phyloP scores from a whole-genome alignment of 495 filamentous ascomycete genomes.

The Talaromyces nanjingensis region DNA sequence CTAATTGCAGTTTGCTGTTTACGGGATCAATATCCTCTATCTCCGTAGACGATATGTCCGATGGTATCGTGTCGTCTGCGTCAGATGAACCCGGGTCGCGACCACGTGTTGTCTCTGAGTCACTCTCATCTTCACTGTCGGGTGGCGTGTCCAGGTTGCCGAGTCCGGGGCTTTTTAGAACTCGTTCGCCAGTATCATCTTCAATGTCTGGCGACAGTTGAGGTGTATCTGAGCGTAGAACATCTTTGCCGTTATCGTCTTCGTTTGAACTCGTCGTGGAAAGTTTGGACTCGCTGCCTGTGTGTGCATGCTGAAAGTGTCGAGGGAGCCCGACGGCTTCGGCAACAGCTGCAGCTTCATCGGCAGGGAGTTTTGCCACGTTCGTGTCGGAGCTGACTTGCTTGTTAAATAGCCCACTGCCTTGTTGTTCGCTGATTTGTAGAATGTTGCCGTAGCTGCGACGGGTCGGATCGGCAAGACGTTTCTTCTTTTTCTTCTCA shows the following conservation, averaged over 20 bases:
- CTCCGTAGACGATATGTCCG: constrained; percentile 6
- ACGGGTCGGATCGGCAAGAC: constrained; percentile 68
- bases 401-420: constrained; percentile 49
- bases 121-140: constrained; percentile 38
- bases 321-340: constrained; percentile 59
- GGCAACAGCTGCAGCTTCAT: constrained; percentile 66
- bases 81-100: background rate
- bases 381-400: constrained; percentile 37
- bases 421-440: constrained; percentile 46
- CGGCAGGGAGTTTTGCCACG: constrained; percentile 39
- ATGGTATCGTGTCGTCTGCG: background rate
- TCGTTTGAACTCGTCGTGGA: constrained; percentile 49
- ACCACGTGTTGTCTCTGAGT: constrained; percentile 10
- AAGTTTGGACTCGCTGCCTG: constrained; percentile 27
- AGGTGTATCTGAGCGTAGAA: background rate
- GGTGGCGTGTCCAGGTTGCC: constrained; percentile 33
- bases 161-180: constrained; percentile 23
- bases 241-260: constrained; percentile 20
- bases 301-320: constrained; percentile 28
- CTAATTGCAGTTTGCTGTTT: constrained; percentile 6
- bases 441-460: constrained; percentile 78
- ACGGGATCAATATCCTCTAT: constrained; percentile 6
- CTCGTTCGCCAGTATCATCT: constrained; percentile 14
- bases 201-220: background rate
- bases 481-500: constrained; percentile 85